phyloP scores from a whole-genome alignment of 306 rosid species.

The Inga leiocalycina region DNA sequence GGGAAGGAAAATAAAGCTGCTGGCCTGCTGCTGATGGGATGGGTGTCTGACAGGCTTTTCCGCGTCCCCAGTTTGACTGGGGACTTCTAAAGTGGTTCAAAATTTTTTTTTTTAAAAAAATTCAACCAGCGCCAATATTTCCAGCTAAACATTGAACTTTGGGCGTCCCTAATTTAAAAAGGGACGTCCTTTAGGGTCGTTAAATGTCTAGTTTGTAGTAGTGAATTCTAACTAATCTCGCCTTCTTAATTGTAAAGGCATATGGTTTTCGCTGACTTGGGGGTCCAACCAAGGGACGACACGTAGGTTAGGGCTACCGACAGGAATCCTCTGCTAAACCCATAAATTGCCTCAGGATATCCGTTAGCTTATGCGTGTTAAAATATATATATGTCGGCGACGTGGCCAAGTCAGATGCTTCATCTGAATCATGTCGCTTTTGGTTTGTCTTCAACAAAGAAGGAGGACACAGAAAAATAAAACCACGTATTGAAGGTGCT shows the following conservation, averaged over 20 bases:
- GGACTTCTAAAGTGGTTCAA: too few relatives aligned
- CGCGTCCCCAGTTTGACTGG: too few relatives aligned
- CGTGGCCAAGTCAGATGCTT: slow-evolving; percentile 15
- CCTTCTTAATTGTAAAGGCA: background rate
- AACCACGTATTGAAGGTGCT: background rate
- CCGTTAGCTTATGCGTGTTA: background rate
- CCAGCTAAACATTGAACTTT: too few relatives aligned
- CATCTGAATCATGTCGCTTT: background rate
- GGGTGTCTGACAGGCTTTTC: too few relatives aligned
- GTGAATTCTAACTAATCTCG: background rate
- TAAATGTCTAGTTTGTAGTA: too few relatives aligned
- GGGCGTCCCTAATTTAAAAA: too few relatives aligned
- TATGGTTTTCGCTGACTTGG: background rate
- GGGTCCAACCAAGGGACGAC: background rate
- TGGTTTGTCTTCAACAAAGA: background rate
- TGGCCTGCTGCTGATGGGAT: too few relatives aligned
- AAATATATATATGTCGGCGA: background rate
- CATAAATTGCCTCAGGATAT: background rate
- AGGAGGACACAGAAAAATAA: background rate
- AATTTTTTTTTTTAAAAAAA: too few relatives aligned
- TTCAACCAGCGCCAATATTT: too few relatives aligned
- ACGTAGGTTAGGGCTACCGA: background rate
- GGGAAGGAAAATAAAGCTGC: too few relatives aligned
- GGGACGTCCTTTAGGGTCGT: too few relatives aligned
- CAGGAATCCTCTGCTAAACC: background rate